Base-by-base conservation (phyloP, 1,284 basidiomycete species). In the Moesziomyces aphidis region DNA sequence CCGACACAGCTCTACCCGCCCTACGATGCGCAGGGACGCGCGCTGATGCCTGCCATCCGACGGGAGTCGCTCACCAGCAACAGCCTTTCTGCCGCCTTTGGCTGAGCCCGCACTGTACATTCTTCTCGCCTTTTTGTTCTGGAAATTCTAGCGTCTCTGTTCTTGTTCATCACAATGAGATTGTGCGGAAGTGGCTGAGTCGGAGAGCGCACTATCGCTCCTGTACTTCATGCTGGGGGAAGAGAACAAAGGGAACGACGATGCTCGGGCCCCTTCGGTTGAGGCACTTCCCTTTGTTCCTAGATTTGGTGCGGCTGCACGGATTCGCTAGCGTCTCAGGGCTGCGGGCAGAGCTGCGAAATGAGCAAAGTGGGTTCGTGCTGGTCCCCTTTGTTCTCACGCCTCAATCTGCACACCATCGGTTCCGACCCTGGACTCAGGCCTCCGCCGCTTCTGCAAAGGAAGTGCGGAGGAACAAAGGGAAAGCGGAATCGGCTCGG, bases 11-110 rank as follows among this genome's bases (percentile, higher is more conserved):
- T 51, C 5, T 60, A 53, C 17, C 57, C 50, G 43, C 61, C 54
- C 13, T 64, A 50, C 36, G 67, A 64, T 47, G 60, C 57, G 23
- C 50, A 61, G 44, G 57, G 57, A 61, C 61, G 46, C 57, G 58
- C 23, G 21, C 54, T 54, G 43, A 34, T 60, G 50, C 61, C 54
- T 5, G 2, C 28, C 21, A 26, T 59, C 34, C 55, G 44, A 17
- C 51, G 50, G 44, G 67, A 70, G n/a, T 50, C 45, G 5, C 50
- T 70, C 46, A 34, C 48, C 23, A 53, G 50, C 19, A 70, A 70
- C 57, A 70, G 67, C 17, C 67, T 70, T 19, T 70, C 67, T 23
- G 58, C 67, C 24, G 67, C 67, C 10, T 64, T 70, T 24, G 57
- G 67, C 28, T 70, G 50, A 61, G n/a, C 21, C 11, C n/a, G 3